Evolutionary conservation across 768 basidiomycete species (phyloP), one percentile per base, ranked within the genome.

Genomic region (Boletus barrowsii): DNA sequence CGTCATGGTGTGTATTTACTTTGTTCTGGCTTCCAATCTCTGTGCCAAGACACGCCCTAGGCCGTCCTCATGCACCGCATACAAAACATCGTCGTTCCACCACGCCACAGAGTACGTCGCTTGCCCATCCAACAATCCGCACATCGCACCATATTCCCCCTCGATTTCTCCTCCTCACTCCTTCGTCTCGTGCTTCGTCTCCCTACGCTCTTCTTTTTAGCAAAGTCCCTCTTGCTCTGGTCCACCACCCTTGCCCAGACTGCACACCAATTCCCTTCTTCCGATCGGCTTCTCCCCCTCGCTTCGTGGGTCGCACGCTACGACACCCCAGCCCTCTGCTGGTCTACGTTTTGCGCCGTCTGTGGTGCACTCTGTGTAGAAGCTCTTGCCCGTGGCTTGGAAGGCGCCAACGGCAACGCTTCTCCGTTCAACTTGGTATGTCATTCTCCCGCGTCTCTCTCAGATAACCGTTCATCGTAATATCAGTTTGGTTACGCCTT

Each of bases 61-160:
- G 85, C 82, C 13, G 70, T 91, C 45, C 63, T 90, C 29, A 69
- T 90, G 54, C 86, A 90, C 60, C 80, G 89, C 29, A 86, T 91
- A 54, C 89, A 90, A 61, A 84, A 90, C 65, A 81, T 88, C 41
- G 83, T 90, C 42, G 82, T 88, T 0, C 89, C 89, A 13, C 80
- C 85, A 35, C 80, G 80, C 3, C 69, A 69, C 20, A 58, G 58
- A 20, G 42, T 32, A 2, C 30, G 42, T 41, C 60, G 48, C n/a
- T 20, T 60, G 9, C 10, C 49, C 53, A 51, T 54, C 56, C 41
- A 63, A 42, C 57, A 57, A 56, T 29, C 60, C 55, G 20, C 76
- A 4, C 74, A 74, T 48, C 64, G 68, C 42, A 62, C 71, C 17
- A 37, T 87, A n/a, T 76, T 90, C 43, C 88, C 88, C 10, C 68